A percentile compares a stretch with the other conserved stretches of the same genome.
Evolutionary conservation across 352 stramenopile species (phyloP).

Genomic region (Peronosclerospora sorghi): DNA sequence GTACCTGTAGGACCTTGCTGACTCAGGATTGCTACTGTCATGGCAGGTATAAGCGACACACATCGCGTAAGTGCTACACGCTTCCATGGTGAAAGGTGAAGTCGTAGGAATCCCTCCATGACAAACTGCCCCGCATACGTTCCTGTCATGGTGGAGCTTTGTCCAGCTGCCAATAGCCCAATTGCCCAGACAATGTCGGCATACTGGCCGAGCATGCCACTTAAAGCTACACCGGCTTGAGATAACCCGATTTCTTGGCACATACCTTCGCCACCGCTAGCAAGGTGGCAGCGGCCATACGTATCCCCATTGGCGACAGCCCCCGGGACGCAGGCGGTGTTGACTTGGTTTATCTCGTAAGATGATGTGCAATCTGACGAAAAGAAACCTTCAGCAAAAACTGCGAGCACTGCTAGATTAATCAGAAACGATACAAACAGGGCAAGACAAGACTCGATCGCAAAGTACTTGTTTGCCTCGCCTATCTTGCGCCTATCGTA

Average conservation of each 20-base stretch:
- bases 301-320: constrained; percentile 31
- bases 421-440: constrained; percentile 92
- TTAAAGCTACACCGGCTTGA: constrained; percentile 69
- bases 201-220: constrained; percentile 70
- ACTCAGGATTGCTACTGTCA: constrained; percentile 81
- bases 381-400: constrained; percentile 92
- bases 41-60: constrained; percentile 84
- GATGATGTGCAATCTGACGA: constrained; percentile 52
- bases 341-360: constrained; percentile 36
- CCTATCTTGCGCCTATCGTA: constrained; percentile 46
- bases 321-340: constrained; percentile 61
- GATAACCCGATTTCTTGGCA: constrained; percentile 86
- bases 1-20: constrained; percentile 67
- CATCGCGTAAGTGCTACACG: constrained; percentile 79
- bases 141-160: constrained; percentile 93
- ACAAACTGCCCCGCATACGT: constrained; percentile 96
- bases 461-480: constrained; percentile 90
- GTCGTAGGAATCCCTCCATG: constrained; percentile 94
- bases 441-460: constrained; percentile 85
- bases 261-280: constrained; percentile 42
- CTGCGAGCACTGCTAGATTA: constrained; percentile 87
- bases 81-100: constrained; percentile 81
- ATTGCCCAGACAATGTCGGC: constrained; percentile 89
- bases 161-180: constrained; percentile 88
- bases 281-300: constrained; percentile 45